phyloP scores from a whole-genome alignment of 495 filamentous ascomycete species.

The Copromyces sp. region DNA sequence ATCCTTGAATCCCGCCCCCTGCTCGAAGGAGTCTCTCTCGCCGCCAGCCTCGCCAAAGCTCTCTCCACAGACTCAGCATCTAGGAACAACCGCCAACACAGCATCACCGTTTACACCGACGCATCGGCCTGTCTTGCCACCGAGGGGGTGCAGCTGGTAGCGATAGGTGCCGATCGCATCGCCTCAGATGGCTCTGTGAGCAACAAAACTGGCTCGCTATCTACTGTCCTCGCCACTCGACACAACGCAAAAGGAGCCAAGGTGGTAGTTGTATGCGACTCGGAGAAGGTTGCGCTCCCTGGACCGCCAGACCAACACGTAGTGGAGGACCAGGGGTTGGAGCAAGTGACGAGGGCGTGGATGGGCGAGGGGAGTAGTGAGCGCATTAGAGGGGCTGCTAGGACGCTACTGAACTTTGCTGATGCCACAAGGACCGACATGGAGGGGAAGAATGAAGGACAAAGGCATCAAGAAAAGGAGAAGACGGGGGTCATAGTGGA shows the following conservation, averaged over 20 bases:
- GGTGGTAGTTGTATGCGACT: conserved; percentile 45
- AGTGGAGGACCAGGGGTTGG: conserved; percentile 39
- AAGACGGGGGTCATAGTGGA: conserved; percentile 18
- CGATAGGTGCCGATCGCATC: conserved; percentile 56
- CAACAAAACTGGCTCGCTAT: conserved; percentile 57
- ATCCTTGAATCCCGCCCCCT: conserved; percentile 58
- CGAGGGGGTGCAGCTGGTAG: conserved; percentile 36
- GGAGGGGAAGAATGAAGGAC: neutral
- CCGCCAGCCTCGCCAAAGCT: conserved; percentile 32
- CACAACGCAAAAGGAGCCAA: conserved; percentile 25
- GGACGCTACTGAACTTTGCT: neutral
- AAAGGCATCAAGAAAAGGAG: neutral
- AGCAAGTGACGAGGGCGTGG: conserved; percentile 42
- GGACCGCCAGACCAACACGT: conserved; percentile 23
- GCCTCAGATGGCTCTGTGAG: conserved; percentile 44
- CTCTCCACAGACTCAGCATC: conserved; percentile 11
- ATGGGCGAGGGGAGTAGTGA: conserved; percentile 10
- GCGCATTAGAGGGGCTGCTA: conserved; percentile 10
- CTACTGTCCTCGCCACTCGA: conserved; percentile 41
- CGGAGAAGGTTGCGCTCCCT: conserved; percentile 48
- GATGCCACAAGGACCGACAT: neutral
- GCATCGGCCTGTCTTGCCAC: conserved; percentile 47
- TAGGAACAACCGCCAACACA: conserved; percentile 13
- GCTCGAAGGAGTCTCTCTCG: conserved; percentile 52
- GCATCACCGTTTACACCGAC: conserved; percentile 47